Evolutionary conservation across 1,139 yeast species (phyloP).

Genomic region (Maudiozyma humilis): DNA sequence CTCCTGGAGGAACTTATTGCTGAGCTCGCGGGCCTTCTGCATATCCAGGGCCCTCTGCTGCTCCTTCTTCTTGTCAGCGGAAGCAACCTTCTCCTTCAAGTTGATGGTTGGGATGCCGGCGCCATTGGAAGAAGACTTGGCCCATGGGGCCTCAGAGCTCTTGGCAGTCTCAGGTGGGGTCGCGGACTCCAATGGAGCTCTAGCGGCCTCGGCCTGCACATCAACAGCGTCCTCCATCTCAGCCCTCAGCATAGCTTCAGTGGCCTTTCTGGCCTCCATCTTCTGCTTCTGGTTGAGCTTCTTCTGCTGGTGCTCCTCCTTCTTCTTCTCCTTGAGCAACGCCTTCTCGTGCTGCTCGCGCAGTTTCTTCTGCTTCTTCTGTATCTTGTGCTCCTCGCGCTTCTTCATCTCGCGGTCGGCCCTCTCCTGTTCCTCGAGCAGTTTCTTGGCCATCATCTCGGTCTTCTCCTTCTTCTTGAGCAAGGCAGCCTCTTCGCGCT

Average conservation of each 20-base stretch:
- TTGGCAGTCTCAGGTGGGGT: background rate
- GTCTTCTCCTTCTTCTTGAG: constrained; percentile 16
- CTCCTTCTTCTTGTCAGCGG: constrained; percentile 16
- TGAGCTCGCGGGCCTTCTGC: constrained; percentile 16
- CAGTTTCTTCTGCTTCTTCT: constrained; percentile 13
- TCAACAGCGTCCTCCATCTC: background rate
- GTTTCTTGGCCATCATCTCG: constrained; percentile 19
- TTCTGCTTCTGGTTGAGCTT: constrained; percentile 6
- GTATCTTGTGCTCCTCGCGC: constrained; percentile 15
- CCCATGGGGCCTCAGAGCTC: constrained; percentile 39
- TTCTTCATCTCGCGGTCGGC: constrained; percentile 14
- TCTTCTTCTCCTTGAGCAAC: constrained; percentile 6
- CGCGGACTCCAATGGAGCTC: background rate
- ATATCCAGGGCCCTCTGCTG: constrained; percentile 12
- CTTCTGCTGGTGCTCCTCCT: constrained; percentile 5
- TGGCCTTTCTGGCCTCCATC: constrained; percentile 4
- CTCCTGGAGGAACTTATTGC: constrained; percentile 19
- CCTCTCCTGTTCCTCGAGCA: constrained; percentile 20
- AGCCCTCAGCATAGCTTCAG: constrained; percentile 2
- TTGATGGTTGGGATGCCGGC: constrained; percentile 8
- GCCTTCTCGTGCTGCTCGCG: constrained; percentile 12
- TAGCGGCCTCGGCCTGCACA: background rate
- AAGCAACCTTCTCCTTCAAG: constrained; percentile 11
- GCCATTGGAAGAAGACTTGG: constrained; percentile 29
- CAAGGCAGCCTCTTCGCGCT: background rate